Conservation (phyloP, 2,329 filamentous ascomycete species). For the Diaporthe australafricana region DNA sequence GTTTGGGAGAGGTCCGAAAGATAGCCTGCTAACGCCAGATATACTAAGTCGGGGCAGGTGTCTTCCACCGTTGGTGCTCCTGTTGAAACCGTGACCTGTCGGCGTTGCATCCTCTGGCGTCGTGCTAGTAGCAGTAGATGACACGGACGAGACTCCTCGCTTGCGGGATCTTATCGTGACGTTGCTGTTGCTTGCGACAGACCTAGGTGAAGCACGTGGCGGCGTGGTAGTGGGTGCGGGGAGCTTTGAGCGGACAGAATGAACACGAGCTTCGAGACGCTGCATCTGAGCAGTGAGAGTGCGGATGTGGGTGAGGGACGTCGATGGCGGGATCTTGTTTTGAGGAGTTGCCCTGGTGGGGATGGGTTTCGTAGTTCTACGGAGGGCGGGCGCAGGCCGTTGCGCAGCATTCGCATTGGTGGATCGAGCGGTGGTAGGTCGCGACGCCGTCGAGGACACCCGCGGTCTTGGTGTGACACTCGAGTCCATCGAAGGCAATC, state of each 20-base stretch:
- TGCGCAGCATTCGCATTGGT: conserved; percentile 60
- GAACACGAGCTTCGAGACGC: conserved; percentile 91
- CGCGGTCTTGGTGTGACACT: conserved; percentile 66
- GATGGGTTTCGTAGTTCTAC: conserved; percentile 61
- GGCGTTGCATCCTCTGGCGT: conserved; percentile 61
- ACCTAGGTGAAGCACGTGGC: conserved; percentile 81
- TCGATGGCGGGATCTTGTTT: conserved; percentile 64
- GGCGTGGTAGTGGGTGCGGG: conserved; percentile 84
- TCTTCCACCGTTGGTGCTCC: conserved; percentile 48
- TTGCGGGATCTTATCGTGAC: conserved; percentile 77
- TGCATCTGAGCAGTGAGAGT: conserved; percentile 97
- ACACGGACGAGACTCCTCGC: conserved; percentile 70
- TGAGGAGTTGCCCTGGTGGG: conserved; percentile 57
- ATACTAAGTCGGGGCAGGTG: conserved; percentile 71
- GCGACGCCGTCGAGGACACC: conserved; percentile 49
- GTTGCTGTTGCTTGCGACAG: conserved; percentile 51
- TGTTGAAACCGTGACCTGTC: conserved; percentile 51
- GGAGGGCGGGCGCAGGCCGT: conserved; percentile 51
- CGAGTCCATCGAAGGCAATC: conserved; percentile 66
- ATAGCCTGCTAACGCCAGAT: conserved; percentile 72
- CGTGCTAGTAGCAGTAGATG: conserved; percentile 56
- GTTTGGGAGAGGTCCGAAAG: conserved; percentile 66
- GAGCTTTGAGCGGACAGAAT: conserved; percentile 90
- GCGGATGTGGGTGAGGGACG: conserved; percentile 91
- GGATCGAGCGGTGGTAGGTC: conserved; percentile 49